phyloP scores from a whole-genome alignment of 257 asterid species.

The Solanum neorickii region DNA sequence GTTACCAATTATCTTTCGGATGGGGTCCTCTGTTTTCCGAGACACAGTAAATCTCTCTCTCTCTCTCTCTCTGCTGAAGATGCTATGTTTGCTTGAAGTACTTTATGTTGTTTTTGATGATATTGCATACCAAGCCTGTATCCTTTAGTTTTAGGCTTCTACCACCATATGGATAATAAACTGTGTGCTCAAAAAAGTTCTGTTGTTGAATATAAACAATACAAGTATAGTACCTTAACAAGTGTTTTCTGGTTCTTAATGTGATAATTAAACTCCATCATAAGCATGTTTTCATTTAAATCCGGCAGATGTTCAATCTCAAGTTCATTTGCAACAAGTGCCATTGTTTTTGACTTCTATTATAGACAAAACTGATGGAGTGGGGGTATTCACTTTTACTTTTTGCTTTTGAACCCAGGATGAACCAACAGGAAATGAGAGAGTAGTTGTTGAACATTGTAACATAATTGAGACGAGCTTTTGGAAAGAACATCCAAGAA shows the following conservation, averaged over 20 bases:
- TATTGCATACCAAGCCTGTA: background rate
- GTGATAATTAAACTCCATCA: background rate
- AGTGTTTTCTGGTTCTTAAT: background rate
- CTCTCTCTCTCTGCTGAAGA: background rate
- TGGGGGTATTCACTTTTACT: background rate
- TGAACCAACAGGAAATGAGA: slow-evolving; percentile 19
- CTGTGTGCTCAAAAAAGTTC: background rate
- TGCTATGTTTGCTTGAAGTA: background rate
- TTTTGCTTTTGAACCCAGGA: background rate
- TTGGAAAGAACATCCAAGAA: slow-evolving; percentile 60
- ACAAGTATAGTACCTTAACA: background rate
- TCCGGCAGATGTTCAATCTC: background rate
- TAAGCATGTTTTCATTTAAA: background rate
- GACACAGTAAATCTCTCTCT: slow-evolving; percentile 28
- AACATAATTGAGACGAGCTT: slow-evolving; percentile 56
- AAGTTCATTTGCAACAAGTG: background rate
- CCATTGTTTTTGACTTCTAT: background rate
- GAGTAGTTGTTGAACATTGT: slow-evolving; percentile 38
- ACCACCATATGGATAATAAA: background rate
- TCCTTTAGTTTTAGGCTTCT: background rate
- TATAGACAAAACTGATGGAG: background rate
- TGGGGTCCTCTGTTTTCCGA: slow-evolving; percentile 74
- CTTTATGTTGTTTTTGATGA: background rate
- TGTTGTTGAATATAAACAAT: background rate
- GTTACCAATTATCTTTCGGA: slow-evolving; percentile 56